These are phyloP conservation scores for Talaromyces sp. DNA, from an alignment of 2,329 filamentous ascomycete genomes.

Conservation along the genomic window DNA sequence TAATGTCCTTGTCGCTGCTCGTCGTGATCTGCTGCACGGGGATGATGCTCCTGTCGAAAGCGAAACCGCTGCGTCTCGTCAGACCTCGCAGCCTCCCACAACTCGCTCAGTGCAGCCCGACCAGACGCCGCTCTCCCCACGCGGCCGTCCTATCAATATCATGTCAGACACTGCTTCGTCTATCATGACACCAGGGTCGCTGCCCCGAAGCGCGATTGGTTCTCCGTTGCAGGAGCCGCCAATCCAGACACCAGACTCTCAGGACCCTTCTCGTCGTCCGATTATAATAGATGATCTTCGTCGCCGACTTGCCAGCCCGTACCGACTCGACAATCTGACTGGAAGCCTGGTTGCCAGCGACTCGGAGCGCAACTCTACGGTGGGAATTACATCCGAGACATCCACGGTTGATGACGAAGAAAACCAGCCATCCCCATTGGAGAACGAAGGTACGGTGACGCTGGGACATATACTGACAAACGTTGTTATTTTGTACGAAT, in stretches of 20 bases:
- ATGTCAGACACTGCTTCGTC: conserved; percentile 6
- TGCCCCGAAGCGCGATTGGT: conserved; percentile 17
- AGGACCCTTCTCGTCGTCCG: conserved; percentile 4
- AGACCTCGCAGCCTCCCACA: conserved; percentile 19
- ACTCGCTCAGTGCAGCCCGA: conserved; percentile 2
- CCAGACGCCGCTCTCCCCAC: conserved; percentile 16
- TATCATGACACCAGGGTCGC: conserved; percentile 8
- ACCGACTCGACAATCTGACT: conserved; percentile 16
- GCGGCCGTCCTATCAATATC: conserved; percentile 21
- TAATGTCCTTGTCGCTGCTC: conserved; percentile 63
- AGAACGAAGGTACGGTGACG: conserved; percentile 45
- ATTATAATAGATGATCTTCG: conserved; percentile 20
- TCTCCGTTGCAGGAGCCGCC: conserved; percentile 22
- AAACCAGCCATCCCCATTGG: conserved; percentile 25
- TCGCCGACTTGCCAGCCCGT: conserved; percentile 30
- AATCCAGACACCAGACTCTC: conserved; percentile 11
- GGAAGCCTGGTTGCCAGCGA: conserved; percentile 1
- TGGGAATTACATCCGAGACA: background rate
- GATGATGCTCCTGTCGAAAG: conserved; percentile 21
- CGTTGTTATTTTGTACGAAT: conserved; percentile 72
- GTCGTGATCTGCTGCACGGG: conserved; percentile 40
- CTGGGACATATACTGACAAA: conserved; percentile 78
- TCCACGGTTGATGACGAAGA: conserved; percentile 20
- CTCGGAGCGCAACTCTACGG: conserved; percentile 1
- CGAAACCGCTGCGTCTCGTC: conserved; percentile 16